These are phyloP conservation scores for Hemileccinum impolitum DNA, from an alignment of 768 basidiomycete genomes.

Conservation along the genomic window DNA sequence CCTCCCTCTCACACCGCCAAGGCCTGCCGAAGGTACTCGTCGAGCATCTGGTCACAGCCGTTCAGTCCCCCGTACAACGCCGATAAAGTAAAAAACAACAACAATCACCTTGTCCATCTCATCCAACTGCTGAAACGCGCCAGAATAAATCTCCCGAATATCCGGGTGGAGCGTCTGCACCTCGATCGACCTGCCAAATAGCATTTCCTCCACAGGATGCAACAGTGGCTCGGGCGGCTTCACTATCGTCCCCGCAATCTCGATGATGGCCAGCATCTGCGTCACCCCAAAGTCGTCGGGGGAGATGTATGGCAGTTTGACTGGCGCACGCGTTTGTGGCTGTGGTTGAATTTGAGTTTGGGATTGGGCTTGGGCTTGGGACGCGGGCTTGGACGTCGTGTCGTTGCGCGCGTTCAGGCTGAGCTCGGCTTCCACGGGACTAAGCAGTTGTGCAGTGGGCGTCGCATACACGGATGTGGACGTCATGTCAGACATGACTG, in stretches of 20 bases:
- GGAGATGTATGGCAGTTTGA: slow-evolving; percentile 50
- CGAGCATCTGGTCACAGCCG: slow-evolving; percentile 19
- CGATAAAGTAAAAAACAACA: not conserved
- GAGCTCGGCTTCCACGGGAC: slow-evolving; percentile 20
- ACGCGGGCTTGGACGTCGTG: slow-evolving; percentile 26
- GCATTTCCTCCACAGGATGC: slow-evolving; percentile 66
- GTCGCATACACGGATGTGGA: slow-evolving; percentile 47
- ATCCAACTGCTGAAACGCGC: slow-evolving; percentile 68
- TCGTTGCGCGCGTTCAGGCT: not conserved
- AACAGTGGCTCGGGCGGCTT: slow-evolving; percentile 37
- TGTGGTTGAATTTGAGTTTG: too few species aligned
- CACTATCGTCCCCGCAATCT: slow-evolving; percentile 49
- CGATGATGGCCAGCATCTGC: slow-evolving; percentile 86
- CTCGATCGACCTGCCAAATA: slow-evolving; percentile 68
- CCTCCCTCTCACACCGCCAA: slow-evolving; percentile 12
- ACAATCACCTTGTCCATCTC: slow-evolving; percentile 70
- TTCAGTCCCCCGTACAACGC: slow-evolving; percentile 1
- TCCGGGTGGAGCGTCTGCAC: slow-evolving; percentile 64
- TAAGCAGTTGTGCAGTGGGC: slow-evolving; percentile 30
- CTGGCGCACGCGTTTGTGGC: slow-evolving; percentile 12
- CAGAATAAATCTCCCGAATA: slow-evolving; percentile 66
- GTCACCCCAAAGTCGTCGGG: slow-evolving; percentile 83
- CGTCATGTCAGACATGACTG: slow-evolving; percentile 61
- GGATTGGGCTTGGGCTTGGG: not conserved
- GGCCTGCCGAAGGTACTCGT: slow-evolving; percentile 30